Evolutionary conservation across 169 alveolate genomes (phyloP).

Genomic region (Amoebophrya sp.): DNA sequence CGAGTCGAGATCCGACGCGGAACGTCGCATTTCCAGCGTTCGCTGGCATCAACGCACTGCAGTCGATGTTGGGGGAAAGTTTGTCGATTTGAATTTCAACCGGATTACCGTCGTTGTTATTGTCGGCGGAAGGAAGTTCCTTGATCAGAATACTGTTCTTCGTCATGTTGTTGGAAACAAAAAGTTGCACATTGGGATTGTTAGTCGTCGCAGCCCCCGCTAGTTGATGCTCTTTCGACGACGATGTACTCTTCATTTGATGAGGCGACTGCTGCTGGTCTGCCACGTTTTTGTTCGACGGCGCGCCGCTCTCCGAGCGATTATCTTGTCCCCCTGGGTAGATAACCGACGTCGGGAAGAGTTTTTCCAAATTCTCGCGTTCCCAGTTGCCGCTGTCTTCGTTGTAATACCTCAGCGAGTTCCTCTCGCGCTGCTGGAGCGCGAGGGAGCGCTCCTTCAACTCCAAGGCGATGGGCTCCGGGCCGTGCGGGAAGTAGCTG

Average conservation of each 20-base stretch:
- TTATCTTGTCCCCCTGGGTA: not conserved
- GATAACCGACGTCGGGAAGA: not conserved
- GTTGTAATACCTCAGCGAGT: not conserved
- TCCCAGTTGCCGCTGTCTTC: not conserved
- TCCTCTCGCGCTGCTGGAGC: not conserved
- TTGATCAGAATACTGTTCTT: no score
- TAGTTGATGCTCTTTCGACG: not conserved
- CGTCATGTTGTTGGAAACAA: no score
- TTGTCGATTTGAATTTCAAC: no score
- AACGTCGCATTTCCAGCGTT: no score
- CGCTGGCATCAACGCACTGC: no score
- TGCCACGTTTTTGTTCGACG: not conserved
- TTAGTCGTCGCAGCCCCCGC: not conserved
- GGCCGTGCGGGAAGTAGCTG: not conserved
- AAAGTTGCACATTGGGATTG: not conserved
- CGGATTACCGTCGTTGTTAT: no score
- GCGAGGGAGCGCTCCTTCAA: not conserved
- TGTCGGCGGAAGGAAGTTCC: no score
- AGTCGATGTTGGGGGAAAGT: no score
- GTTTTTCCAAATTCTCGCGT: not conserved
- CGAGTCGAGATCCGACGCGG: no score
- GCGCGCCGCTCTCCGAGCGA: not conserved
- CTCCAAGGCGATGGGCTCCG: not conserved
- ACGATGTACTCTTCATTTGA: not conserved
- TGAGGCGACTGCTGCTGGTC: not conserved